phyloP scores from a whole-genome alignment of 352 stramenopile genomes.

The Pythium folliculosum region DNA sequence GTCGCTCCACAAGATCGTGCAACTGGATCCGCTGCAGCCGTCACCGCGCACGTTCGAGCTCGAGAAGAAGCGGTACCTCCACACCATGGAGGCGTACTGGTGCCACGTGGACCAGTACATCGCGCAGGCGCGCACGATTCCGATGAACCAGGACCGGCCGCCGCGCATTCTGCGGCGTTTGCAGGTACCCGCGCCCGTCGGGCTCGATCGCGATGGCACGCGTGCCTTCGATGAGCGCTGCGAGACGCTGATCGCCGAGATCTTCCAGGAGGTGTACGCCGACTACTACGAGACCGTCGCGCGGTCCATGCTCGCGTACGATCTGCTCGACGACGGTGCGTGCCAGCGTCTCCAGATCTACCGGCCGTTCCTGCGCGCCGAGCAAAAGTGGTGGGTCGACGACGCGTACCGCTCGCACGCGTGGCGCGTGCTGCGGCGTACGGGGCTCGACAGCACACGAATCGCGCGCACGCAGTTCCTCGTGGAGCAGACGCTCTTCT shows the following conservation, averaged over 20 bases:
- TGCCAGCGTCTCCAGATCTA: slow-evolving; percentile 85
- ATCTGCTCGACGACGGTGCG: slow-evolving; percentile 73
- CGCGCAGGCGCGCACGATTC: slow-evolving; percentile 42
- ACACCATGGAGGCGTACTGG: slow-evolving; percentile 85
- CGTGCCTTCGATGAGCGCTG: slow-evolving; percentile 62
- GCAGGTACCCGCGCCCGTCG: slow-evolving; percentile 63
- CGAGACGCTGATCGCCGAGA: slow-evolving; percentile 66
- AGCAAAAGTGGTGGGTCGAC: slow-evolving; percentile 88
- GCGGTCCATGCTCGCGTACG: slow-evolving; percentile 87
- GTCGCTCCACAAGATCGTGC: slow-evolving; percentile 23
- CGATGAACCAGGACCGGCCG: slow-evolving; percentile 64
- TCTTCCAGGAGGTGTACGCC: slow-evolving; percentile 75
- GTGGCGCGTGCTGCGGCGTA: slow-evolving; percentile 85
- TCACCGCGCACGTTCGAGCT: slow-evolving; percentile 74
- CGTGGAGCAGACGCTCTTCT: slow-evolving; percentile 60
- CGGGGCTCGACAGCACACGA: slow-evolving; percentile 58
- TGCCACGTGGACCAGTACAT: slow-evolving; percentile 75
- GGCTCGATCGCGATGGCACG: slow-evolving; percentile 45
- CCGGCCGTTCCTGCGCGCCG: slow-evolving; percentile 66
- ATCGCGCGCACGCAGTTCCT: slow-evolving; percentile 43
- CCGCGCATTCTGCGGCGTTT: slow-evolving; percentile 65
- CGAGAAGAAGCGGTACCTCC: slow-evolving; percentile 75
- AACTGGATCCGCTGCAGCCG: slow-evolving; percentile 52
- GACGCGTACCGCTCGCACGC: slow-evolving; percentile 64
- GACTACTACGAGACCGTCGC: slow-evolving; percentile 82